Evolutionary conservation across 2,329 filamentous ascomycete species (phyloP), one percentile per base, ranked within the genome.

Genomic region (Penicillium sp.): DNA sequence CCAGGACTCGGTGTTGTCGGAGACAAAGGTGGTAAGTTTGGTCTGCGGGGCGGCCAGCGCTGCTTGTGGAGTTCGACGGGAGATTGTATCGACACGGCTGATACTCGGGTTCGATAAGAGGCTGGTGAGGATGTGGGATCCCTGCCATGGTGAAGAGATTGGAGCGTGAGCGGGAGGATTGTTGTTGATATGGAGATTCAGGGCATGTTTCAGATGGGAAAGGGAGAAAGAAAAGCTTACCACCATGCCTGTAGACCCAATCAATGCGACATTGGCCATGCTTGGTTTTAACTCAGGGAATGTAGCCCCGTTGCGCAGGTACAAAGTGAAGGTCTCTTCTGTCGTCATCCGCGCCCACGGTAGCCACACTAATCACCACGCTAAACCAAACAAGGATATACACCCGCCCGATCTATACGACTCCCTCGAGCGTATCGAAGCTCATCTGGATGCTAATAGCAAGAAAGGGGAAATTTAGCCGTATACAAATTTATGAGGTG

Each of bases 1-100:
- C 90, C 89, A 96, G 59, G 77, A 75, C 6, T 77, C 64, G 1
- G 80, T 81, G 63, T 94, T 86, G 52, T 76, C 51, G 17, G 86
- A 81, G 56, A 84, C 67, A 51, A 86, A 70, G n/a, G 82, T 75
- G 36, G 77, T 73, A 47, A 91, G 77, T 52, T 84, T 85, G 39
- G 74, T 66, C 50, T 75, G 69, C 39, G 75, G 67, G 10, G 74
- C 73, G n/a, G 70, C 73, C n/a, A n/a, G n/a, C 5, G 71, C 65
- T 13, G 51, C 53, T 36, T 59, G 48, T n/a, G 63, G 67, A 8
- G 61, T 58, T 25, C 71, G 69, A 23, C 72, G 69, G 34, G 70
- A 71, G 46, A 75, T 62, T 4, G 71, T 69, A 39, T 71, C 63
- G 30, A 76, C 60, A 11, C 63, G 63, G 26, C 62, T 60, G 33